Evolutionary conservation across 2,329 filamentous ascomycete species (phyloP), one percentile per base, ranked within the genome.

Genomic region (Eurotiales sp.): DNA sequence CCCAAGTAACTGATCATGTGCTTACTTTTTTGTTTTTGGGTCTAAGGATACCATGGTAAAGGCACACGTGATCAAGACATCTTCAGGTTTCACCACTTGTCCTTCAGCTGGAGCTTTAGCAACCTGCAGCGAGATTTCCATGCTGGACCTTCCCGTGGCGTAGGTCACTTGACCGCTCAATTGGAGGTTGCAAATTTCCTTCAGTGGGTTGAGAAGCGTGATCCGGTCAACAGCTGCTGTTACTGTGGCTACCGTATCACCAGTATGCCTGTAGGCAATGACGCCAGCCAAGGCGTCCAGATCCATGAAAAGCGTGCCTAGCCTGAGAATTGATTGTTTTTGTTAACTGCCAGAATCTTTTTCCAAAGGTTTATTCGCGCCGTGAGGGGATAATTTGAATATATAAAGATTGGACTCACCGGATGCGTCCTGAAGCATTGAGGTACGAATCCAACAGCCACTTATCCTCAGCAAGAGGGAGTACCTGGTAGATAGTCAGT

Each of bases 11-110:
- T 5, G 19, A 3, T 23, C 32, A 45, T 15, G 12, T 14, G 62
- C 66, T 41, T 64, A 79, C 72, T 80, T 85, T 67, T 84, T 87
- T 1, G 85, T 88, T 3, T 62, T 71, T 1, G 85, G 84, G 59
- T 89, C 82, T 10, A 89, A 71, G 1, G 85, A 87, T 0, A 89
- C 86, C 86, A 90, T 89, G 0, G 86, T 89, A 61, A 88, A 88
- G 6, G 84, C 81, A 66, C 85, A 87, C n/a, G 82, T 85, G 66
- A 88, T 79, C 50, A 87, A 66, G 1, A 87, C 72, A 63, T 87
- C 84, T 39, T 84, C 79, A 2, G 80, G 73, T 56, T 77, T 77
- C 12, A 67, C 61, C 19, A 69, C 62, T 59, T 86, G 75, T 21
- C 83, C 85, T 48, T 80, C 72, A 27, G 76, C 71, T 0, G 83